Percentiles rank a stretch among this genome's conserved stretches.
Evolutionary conservation across 2,329 filamentous ascomycete genomes (phyloP).

Genomic region (Orbilia javanica): DNA sequence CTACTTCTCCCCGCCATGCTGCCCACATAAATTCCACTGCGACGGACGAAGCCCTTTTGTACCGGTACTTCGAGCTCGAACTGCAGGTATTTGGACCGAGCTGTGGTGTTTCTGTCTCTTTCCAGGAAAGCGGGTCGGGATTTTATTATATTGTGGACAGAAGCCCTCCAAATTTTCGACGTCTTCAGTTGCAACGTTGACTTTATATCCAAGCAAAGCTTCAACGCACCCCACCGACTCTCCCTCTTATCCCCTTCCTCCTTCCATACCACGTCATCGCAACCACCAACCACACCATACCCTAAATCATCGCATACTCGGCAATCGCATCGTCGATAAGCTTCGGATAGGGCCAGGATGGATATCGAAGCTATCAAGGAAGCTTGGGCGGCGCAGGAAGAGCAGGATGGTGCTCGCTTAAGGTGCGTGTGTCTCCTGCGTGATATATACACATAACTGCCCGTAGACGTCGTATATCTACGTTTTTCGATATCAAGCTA

Average conservation of each 20-base stretch:
- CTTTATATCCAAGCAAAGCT: slow-evolving; percentile 5
- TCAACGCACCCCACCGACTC: slow-evolving; percentile 36
- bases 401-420: slow-evolving; percentile 59
- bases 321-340: slow-evolving; percentile 44
- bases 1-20: slow-evolving; percentile 43
- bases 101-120: slow-evolving; percentile 6
- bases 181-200: slow-evolving; percentile 2
- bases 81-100: background rate
- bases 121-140: slow-evolving; percentile 7
- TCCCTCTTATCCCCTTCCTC: slow-evolving; percentile 6
- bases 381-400: slow-evolving; percentile 50
- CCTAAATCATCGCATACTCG: slow-evolving; percentile 30
- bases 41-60: slow-evolving; percentile 16
- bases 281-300: slow-evolving; percentile 11
- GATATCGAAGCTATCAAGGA: slow-evolving; percentile 58
- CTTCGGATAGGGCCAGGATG: slow-evolving; percentile 47
- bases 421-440: slow-evolving; percentile 41
- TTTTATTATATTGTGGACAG: slow-evolving; percentile 1
- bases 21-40: slow-evolving; percentile 7
- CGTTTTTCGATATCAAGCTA: background rate
- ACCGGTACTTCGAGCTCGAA: slow-evolving; percentile 27
- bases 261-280: slow-evolving; percentile 20
- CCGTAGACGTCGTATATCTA: background rate
- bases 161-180: slow-evolving; percentile 16
- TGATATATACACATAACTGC: slow-evolving; percentile 22